phyloP scores from a whole-genome alignment of 164 flowering plant species.

The Brasenia schreberi region DNA sequence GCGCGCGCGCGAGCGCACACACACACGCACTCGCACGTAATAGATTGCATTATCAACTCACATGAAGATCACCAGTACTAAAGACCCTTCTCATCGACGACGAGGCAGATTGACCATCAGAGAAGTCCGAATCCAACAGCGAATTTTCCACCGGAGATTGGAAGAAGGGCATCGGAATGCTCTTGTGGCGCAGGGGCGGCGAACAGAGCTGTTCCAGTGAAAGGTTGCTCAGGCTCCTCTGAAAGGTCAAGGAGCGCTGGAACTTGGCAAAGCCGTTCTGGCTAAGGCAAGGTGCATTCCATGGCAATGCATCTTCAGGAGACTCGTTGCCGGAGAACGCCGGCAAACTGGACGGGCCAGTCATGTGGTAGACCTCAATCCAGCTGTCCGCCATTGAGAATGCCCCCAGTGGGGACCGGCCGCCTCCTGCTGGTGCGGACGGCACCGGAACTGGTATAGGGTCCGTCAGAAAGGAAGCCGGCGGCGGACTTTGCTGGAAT shows the following conservation, averaged over 20 bases:
- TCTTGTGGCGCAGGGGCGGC: neutral
- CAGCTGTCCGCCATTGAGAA: too few species aligned
- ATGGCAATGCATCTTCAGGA: neutral
- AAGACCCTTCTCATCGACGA: slow-evolving; percentile 2
- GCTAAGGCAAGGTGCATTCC: neutral
- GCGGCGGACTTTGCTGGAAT: too few species aligned
- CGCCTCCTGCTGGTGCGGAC: too few species aligned
- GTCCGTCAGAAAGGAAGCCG: too few species aligned
- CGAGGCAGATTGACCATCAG: neutral
- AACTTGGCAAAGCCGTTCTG: neutral
- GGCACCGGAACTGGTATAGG: too few species aligned
- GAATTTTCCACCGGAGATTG: neutral
- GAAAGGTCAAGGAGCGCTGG: neutral
- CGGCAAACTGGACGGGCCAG: neutral
- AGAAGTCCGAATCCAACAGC: neutral
- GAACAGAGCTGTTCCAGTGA: neutral
- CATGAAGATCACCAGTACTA: neutral
- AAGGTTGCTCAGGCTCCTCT: slow-evolving; percentile 1
- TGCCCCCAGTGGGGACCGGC: too few species aligned
- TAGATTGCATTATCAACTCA: neutral
- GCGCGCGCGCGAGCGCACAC: neutral
- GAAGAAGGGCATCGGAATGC: neutral
- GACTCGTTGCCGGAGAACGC: neutral
- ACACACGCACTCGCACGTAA: neutral
- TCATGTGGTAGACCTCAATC: neutral